These are phyloP conservation scores for Pueraria montana DNA, from an alignment of 306 rosid genomes.

Conservation along the genomic window DNA sequence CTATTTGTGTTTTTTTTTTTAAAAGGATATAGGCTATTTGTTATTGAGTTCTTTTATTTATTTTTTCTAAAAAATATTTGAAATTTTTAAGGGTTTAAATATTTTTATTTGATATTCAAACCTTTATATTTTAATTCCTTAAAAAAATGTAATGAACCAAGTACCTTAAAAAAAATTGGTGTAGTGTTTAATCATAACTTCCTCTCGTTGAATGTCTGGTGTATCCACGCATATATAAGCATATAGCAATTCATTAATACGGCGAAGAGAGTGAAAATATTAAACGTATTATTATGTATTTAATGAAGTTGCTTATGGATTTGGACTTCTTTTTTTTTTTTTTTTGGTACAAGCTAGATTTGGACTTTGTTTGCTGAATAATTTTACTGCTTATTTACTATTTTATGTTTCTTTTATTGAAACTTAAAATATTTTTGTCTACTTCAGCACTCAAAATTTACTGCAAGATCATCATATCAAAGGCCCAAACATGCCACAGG, in stretches of 20 bases:
- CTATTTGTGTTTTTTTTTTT: too few species aligned
- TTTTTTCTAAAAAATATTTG: background rate
- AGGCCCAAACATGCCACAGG: conserved; percentile 50
- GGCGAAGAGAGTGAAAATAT: background rate
- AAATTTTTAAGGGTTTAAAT: too few species aligned
- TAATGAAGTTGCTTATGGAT: background rate
- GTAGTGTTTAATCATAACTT: background rate
- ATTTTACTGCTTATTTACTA: background rate
- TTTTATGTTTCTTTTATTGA: background rate
- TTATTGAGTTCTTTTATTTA: background rate
- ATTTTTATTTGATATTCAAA: background rate
- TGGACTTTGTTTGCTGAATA: background rate
- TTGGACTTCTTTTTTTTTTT: too few species aligned
- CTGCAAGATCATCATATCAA: conserved; percentile 43
- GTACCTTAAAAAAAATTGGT: background rate
- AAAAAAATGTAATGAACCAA: background rate
- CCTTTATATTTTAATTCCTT: background rate
- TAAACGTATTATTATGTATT: conserved; percentile 2
- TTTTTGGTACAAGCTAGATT: too few species aligned
- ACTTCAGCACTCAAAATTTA: conserved; percentile 46
- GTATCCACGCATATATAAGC: background rate
- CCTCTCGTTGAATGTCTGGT: background rate
- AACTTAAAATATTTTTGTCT: background rate
- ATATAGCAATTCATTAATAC: background rate
- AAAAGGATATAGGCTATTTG: background rate